phyloP scores from a whole-genome alignment of 1,284 basidiomycete genomes.

The Boletus mariae region DNA sequence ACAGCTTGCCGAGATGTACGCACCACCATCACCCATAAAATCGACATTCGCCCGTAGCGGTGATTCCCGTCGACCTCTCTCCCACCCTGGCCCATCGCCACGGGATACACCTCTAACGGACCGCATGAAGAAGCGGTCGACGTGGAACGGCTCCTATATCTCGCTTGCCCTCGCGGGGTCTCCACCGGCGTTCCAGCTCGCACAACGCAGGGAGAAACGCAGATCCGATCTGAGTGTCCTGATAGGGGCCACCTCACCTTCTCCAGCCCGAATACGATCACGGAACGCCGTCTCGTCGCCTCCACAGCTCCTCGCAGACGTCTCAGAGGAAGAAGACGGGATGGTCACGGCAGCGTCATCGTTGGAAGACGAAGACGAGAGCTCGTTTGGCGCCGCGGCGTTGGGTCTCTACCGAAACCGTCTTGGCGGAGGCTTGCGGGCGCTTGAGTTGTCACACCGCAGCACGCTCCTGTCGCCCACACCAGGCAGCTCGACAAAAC shows the following conservation, averaged over 20 bases:
- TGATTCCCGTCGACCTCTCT: conserved; percentile 40
- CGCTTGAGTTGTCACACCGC: conserved; percentile 36
- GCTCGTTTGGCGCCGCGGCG: conserved; percentile 56
- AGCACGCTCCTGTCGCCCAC: conserved; percentile 26
- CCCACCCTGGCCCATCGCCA: conserved; percentile 38
- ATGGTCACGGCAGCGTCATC: conserved; percentile 27
- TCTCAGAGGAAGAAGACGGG: conserved; percentile 38
- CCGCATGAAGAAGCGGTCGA: conserved; percentile 54
- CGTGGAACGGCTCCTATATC: conserved; percentile 68
- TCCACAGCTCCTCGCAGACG: conserved; percentile 33
- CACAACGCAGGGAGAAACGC: conserved; percentile 47
- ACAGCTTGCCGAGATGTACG: conserved; percentile 80
- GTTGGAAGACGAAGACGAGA: conserved; percentile 21
- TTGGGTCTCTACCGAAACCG: conserved; percentile 55
- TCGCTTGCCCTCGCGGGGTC: conserved; percentile 45
- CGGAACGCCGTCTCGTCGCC: conserved; percentile 21
- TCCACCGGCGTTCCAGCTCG: conserved; percentile 38
- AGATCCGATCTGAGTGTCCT: conserved; percentile 52
- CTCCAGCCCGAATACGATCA: conserved; percentile 22
- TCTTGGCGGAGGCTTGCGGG: conserved; percentile 46
- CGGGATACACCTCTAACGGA: conserved; percentile 27
- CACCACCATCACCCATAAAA: conserved; percentile 62
- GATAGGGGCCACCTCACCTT: conserved; percentile 32
- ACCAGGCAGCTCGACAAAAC: conserved; percentile 14
- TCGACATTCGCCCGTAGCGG: conserved; percentile 33